Base-by-base conservation (phyloP, 1,284 basidiomycete species). In the Ganoderma sinense region DNA sequence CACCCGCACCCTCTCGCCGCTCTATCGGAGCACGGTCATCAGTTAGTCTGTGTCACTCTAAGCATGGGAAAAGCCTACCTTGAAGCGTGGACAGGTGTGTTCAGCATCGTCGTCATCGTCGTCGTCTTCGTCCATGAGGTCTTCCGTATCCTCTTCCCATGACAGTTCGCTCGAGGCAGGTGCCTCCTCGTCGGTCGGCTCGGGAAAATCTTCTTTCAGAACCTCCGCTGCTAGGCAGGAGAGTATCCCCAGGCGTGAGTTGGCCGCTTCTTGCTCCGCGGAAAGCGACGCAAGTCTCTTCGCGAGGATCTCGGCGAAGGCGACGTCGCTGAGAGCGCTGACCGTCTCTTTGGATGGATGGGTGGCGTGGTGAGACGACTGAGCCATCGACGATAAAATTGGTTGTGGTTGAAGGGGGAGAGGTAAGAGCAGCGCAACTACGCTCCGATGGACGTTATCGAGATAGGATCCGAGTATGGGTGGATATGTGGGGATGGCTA, bases 1-100 rank as follows among this genome's bases (percentile, higher is more conserved):
- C 26, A 69, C 64, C 14, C 51, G 48, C 20, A 69, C 68, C 16
- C 58, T 39, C 26, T 69, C 68, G 26, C 68, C 68, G 10, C 64
- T 62, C 68, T 65, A 40, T 6, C 29, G 43, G 13, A 31, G 26
- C 5, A 36, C 16, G 14, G 18, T 56, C 23, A 39, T 61, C 59
- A 61, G 59, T 29, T 6, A 40, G 14, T 41, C 36, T 41, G n/a
- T 2, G 2, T 40, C 33, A 13, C 13, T 18, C 4, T n/a, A 41
- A 20, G 11, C 40, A 18, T n/a, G 14, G 7, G 20, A 39, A 40
- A 14, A 6, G 41, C 39, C 4, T 41, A 23, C 59, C 59, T 61
- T 61, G 40, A 61, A 61, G 14, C 59, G 59, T 14, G 39, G 59
- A 41, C 59, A 61, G 23, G 18, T 61, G 7, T 61, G 59, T 18